A percentile compares a stretch with the other conserved stretches of the same genome.
These are phyloP conservation scores for Theobroma grandiflorum DNA, from an alignment of 441 rosid genomes.

Conservation along the genomic window DNA sequence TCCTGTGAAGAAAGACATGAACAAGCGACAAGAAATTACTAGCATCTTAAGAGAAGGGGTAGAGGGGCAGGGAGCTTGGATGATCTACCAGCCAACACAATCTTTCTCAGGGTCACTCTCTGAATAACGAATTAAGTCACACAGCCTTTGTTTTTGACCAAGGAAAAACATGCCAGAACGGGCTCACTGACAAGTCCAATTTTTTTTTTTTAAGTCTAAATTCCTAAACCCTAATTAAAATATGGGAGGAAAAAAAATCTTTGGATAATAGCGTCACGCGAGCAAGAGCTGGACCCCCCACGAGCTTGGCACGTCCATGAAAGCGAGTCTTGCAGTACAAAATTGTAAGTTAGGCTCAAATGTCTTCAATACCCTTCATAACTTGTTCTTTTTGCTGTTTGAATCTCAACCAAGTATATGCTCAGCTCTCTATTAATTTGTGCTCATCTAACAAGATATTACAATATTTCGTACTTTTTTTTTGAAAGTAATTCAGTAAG, in stretches of 20 bases:
- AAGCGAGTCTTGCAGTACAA: neutral
- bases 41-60: too few species aligned
- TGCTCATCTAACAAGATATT: too few species aligned
- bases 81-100: too few species aligned
- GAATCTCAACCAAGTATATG: too few species aligned
- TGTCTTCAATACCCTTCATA: neutral
- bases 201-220: neutral
- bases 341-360: neutral
- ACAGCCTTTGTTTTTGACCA: neutral
- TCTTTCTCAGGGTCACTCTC: too few species aligned
- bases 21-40: too few species aligned
- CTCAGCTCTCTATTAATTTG: too few species aligned
- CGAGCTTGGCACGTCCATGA: neutral
- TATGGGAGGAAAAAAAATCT: neutral
- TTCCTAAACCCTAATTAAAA: neutral
- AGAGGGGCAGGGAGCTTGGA: too few species aligned
- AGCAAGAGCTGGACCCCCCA: slow-evolving; percentile 2
- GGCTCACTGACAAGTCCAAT: neutral
- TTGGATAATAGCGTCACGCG: neutral
- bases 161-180: neutral
- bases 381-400: neutral
- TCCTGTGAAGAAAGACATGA: too few species aligned
- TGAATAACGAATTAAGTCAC: neutral
- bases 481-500: too few species aligned
- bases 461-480: too few species aligned